Evolutionary conservation across 805 yeast species (phyloP).

Genomic region (Scheffersomyces lignosus): DNA sequence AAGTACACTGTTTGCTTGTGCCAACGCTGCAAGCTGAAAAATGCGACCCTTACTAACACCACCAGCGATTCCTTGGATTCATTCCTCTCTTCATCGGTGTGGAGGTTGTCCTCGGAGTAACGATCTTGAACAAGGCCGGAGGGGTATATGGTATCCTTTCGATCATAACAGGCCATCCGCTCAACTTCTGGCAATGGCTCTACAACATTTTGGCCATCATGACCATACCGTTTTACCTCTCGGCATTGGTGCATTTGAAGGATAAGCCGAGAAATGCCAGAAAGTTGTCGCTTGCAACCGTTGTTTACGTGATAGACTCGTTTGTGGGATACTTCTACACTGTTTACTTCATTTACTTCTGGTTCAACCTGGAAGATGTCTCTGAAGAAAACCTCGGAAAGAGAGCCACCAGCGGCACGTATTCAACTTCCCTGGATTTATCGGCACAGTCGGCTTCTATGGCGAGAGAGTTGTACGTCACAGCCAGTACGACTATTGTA

Average conservation of each 20-base stretch:
- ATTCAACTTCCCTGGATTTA: conserved; percentile 13
- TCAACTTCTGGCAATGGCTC: conserved; percentile 79
- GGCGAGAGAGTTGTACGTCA: conserved; percentile 53
- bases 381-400: neutral
- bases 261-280: conserved; percentile 54
- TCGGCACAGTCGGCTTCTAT: conserved; percentile 65
- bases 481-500: conserved; percentile 48
- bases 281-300: conserved; percentile 60
- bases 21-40: neutral
- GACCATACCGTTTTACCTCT: conserved; percentile 62
- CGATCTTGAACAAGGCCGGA: conserved; percentile 82
- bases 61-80: conserved; percentile 60
- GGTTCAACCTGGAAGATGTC: conserved; percentile 60
- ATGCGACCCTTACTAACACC: conserved; percentile 5
- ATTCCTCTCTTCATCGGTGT: conserved; percentile 87
- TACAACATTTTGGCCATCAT: conserved; percentile 66
- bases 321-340: conserved; percentile 67
- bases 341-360: conserved; percentile 66
- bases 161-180: conserved; percentile 84
- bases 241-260: conserved; percentile 49
- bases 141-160: conserved; percentile 88
- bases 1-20: conserved; percentile 3
- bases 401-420: conserved; percentile 4
- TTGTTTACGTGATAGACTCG: conserved; percentile 69
- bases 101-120: conserved; percentile 72